Percentiles rank a stretch among this genome's conserved stretches.
Conservation (phyloP, 176 grass and related monocot genomes). For the Aegilops tauschii region DNA sequence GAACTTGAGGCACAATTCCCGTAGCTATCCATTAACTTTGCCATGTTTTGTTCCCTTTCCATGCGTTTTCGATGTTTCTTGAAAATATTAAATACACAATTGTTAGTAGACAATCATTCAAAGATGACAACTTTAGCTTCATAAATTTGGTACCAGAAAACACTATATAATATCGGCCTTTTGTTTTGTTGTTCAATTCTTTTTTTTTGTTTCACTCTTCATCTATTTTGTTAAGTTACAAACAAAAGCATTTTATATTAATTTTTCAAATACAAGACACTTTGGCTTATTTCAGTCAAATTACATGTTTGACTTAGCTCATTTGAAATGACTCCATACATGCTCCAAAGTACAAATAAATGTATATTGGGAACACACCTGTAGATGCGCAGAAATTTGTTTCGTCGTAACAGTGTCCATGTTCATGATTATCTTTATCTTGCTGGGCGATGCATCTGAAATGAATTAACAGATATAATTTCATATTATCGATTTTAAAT, state of each 20-base stretch:
- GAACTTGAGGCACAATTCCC: not conserved
- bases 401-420: not conserved
- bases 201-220: not conserved
- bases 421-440: slow-evolving; percentile 24
- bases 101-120: not conserved
- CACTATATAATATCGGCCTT: not conserved
- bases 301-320: not conserved
- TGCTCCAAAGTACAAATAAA: not conserved
- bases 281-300: not conserved
- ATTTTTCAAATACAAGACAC: not conserved
- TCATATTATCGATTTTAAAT: not conserved
- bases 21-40: not conserved
- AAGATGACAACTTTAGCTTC: not conserved
- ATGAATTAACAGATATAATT: not conserved
- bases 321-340: not conserved
- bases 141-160: not conserved
- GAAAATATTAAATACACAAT: not conserved
- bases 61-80: slow-evolving; percentile 29
- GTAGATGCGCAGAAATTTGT: slow-evolving; percentile 36
- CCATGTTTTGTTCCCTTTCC: not conserved
- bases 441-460: slow-evolving; percentile 20
- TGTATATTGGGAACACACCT: not conserved
- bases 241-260: not conserved
- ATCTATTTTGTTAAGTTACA: not conserved
- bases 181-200: not conserved